Conservation (phyloP, 306 rosid genomes). For the Cucumis sativus region Cucumber_9930_V3 NC_026660.2:1649001-1649500, state of each 20-base stretch:
- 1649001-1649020: constrained; percentile 34
- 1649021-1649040: constrained; percentile 7
- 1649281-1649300: constrained; percentile 80
- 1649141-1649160: neutral
- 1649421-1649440: constrained; percentile 70
- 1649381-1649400: constrained; percentile 69
- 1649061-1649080: neutral
- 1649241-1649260: constrained; percentile 39
- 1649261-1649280: constrained; percentile 90
- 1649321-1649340: constrained; percentile 74
- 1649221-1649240: neutral
- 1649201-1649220: constrained; percentile 9
- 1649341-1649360: constrained; percentile 88
- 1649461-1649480: constrained; percentile 97
- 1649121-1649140: neutral
- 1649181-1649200: neutral
- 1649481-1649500: constrained; percentile 86
- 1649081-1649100: neutral
- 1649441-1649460: constrained; percentile 99
- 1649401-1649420: constrained; percentile 88
- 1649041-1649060: neutral
- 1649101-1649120: neutral
- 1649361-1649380: constrained; percentile 97
- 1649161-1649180: neutral
- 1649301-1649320: constrained; percentile 68